Base-by-base conservation (phyloP, 1,284 basidiomycete genomes). In the Ustilago loliicola region DNA sequence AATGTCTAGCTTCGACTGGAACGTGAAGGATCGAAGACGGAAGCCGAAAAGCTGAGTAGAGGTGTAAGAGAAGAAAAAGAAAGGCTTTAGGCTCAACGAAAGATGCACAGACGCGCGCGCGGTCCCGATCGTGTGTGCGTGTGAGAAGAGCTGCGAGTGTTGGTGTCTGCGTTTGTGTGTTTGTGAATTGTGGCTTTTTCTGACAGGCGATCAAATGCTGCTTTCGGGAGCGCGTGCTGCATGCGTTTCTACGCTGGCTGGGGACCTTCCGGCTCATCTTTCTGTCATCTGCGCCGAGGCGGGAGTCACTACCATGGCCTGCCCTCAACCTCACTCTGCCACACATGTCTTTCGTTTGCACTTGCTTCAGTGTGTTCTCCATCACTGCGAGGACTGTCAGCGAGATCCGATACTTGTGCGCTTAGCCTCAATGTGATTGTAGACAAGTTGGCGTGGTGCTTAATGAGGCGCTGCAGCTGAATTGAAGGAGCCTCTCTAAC, bases 171-270 rank as follows among this genome's bases (percentile, higher is more conserved):
- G 47, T 25, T n/a, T n/a, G n/a, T n/a, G n/a, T n/a, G n/a, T n/a
- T n/a, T n/a, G 47, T 50, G 50, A 48, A 48, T 25, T 48, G 45
- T 52, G 51, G 51, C 51, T 53, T 53, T 51, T 53, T 53, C 32
- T 30, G 51, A 1, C 29, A 34, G 30, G 29, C n/a, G 30, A n/a
- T 50, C 11, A 19, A 19, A 45, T 45, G n/a, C 36, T 38, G 36
- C 36, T 38, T 38, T 38, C 36, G 36, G 8, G 36, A 38, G 36
- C 36, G 36, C n/a, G 42, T 7, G 19, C 42, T 23, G 19, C 42
- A 45, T 45, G 19, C n/a, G n/a, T n/a, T 45, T 45, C 42, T 45
- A 6, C 21, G 42, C 42, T 45, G 38, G 19, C 38, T 15, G 13
- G 38, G 19, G 2, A 40, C 38, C 17, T 19, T 19, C 19, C n/a